Conservation (phyloP, 805 yeast genomes). For the Wickerhamia fluorescens region DNA sequence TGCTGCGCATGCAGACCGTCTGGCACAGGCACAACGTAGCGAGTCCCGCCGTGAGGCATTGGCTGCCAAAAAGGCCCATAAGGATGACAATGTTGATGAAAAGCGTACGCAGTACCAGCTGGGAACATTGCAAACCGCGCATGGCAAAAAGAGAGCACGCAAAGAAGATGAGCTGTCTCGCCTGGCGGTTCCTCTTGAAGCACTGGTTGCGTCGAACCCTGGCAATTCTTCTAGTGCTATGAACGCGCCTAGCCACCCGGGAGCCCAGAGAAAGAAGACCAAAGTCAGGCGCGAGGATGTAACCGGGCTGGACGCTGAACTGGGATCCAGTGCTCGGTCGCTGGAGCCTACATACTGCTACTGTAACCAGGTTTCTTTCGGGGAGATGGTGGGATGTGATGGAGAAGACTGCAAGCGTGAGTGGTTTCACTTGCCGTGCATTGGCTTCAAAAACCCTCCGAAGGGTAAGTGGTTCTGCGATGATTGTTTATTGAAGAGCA, state of each 20-base stretch:
- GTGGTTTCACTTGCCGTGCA: conserved; percentile 95
- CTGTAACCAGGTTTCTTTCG: conserved; percentile 94
- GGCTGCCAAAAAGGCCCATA: conserved; percentile 73
- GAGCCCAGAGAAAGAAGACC: conserved; percentile 8
- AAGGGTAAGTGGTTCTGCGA: conserved; percentile 48
- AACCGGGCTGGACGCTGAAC: conserved; percentile 6
- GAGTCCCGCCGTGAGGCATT: conserved; percentile 89
- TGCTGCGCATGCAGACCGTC: conserved; percentile 30
- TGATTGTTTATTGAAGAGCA: conserved; percentile 27
- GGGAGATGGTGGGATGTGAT: conserved; percentile 99
- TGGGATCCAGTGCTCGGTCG: conserved; percentile 1
- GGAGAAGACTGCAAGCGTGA: conserved; percentile 87
- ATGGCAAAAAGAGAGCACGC: conserved; percentile 4
- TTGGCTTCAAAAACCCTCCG: conserved; percentile 80
- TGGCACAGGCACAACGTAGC: conserved; percentile 69
- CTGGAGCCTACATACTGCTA: conserved; percentile 86
- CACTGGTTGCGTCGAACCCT: not conserved
- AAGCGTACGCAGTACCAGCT: too few relatives aligned
- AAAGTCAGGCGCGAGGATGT: conserved; percentile 11
- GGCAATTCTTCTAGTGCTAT: conserved; percentile 3
- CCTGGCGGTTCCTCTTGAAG: too few relatives aligned
- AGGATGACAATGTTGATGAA: conserved; percentile 26
- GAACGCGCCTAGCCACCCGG: conserved; percentile 2
- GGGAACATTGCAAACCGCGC: conserved; percentile 5
- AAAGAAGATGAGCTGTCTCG: not conserved